Evolutionary conservation across 192 early-diverging fungal genomes (phyloP).

Genomic region (Umbelopsis sp.): DNA sequence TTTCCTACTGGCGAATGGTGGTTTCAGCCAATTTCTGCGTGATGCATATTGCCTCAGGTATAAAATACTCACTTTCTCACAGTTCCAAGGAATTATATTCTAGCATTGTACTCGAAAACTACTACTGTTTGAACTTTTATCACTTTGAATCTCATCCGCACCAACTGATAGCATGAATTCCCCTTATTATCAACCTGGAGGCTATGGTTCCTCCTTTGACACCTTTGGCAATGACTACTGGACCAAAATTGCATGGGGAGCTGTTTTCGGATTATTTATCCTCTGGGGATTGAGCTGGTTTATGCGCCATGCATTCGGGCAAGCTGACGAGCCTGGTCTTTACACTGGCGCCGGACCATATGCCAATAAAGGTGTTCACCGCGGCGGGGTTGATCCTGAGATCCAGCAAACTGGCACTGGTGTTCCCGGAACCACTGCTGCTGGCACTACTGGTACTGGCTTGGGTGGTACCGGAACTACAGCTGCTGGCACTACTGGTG

Average conservation of each 20-base stretch:
- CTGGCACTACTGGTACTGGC: neutral
- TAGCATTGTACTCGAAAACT: no score
- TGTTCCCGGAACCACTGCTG: neutral
- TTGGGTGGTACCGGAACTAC: neutral
- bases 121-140: no score
- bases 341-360: neutral
- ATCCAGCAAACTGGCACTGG: neutral
- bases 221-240: constrained; percentile 17
- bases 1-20: no score
- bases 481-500: neutral
- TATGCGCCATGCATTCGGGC: constrained; percentile 27
- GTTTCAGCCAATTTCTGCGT: no score
- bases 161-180: neutral
- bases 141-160: neutral
- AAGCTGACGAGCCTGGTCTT: constrained; percentile 14
- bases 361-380: neutral
- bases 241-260: constrained; percentile 33
- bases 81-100: no score
- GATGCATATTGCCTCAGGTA: no score
- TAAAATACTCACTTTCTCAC: no score
- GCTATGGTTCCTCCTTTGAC: neutral
- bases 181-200: neutral
- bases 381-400: neutral
- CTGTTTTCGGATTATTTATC: constrained; percentile 32
- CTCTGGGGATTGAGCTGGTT: constrained; percentile 37